Evolutionary conservation across 179 eudicot genomes (phyloP), one percentile per base, ranked within the genome.

Genomic region (Amaranthus tricolor): DNA sequence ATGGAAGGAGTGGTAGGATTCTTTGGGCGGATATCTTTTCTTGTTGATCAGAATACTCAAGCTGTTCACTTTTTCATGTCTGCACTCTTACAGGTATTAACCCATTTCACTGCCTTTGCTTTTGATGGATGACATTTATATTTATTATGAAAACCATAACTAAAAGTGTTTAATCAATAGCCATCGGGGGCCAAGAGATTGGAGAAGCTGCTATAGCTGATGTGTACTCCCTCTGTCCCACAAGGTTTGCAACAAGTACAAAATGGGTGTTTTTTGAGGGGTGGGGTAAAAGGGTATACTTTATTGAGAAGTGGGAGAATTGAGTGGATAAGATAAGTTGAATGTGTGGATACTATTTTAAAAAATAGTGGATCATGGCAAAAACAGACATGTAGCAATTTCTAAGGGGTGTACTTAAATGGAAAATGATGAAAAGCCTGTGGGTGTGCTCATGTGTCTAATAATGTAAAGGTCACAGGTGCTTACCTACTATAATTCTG

Each of bases 31-130:
- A 79, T 94, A 78, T 90, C 98, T 19, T 77, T 94, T 62, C 87
- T 92, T 66, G 87, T 92, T 16, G 96, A 94, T 86, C 97, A 94
- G 84, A 94, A 94, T 75, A 94, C 98, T 7, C 96, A 94, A 77
- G 97, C 98, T 62, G 92, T 92, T 77, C 98, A 94, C 75, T 75
- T 92, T 85, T 94, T 94, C 79, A 92, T 94, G 88, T 65, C 89
- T 19, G 97, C 98, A 14, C 91, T 94, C 75, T 90, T 94, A 68
- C 97, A 92, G 98, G 97, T 92, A 81, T 62, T 53, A 66, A n/a
- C 53, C 63, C 68, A 48, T 62, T 52, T 44, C 64, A 51, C 56
- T 65, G 48, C 11, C 59, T 67, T 14, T 60, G 58, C 53, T 44
- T 76, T 19, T 59, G 19, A 2, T 59, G 14, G 47, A 24, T 20